These are phyloP conservation scores for Coriolopsis trogii DNA, from an alignment of 1,284 basidiomycete genomes.

Conservation along the genomic window DNA sequence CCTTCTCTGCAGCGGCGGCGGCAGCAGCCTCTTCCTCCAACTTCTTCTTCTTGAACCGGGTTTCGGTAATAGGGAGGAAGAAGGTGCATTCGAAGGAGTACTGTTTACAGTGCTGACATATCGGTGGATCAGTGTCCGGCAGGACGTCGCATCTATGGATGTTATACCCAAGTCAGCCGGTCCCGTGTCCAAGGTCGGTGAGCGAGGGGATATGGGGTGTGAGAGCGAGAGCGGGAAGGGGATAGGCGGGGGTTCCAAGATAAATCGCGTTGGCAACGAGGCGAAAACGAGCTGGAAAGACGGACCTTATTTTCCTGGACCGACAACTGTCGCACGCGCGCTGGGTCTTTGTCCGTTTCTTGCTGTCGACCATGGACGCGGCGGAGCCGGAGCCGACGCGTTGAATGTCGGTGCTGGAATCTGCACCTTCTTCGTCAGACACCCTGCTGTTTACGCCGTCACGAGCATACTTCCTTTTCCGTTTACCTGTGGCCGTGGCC, in stretches of 20 bases:
- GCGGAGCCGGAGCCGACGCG: constrained; percentile 31
- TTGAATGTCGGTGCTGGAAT: constrained; percentile 51
- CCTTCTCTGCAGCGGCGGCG: constrained; percentile 32
- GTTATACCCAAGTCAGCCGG: constrained; percentile 31
- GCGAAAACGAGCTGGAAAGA: constrained; percentile 22
- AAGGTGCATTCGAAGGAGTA: constrained; percentile 94
- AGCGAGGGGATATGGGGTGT: constrained; percentile 8
- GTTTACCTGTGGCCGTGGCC: constrained; percentile 48
- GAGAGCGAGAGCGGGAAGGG: constrained; percentile 12
- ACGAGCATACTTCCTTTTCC: constrained; percentile 62
- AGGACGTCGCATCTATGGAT: constrained; percentile 75
- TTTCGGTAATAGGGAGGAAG: constrained; percentile 97
- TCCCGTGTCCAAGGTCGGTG: constrained; percentile 20
- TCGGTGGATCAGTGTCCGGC: constrained; percentile 69
- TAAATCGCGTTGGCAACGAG: constrained; percentile 31
- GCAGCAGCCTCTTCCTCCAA: constrained; percentile 64
- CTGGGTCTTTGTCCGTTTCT: constrained; percentile 90
- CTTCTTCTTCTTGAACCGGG: constrained; percentile 96
- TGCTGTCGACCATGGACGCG: constrained; percentile 50
- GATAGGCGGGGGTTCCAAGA: constrained; percentile 11
- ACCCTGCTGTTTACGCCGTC: constrained; percentile 45
- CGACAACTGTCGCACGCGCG: constrained; percentile 92
- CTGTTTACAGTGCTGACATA: constrained; percentile 88
- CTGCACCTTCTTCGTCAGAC: constrained; percentile 61
- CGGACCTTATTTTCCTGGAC: constrained; percentile 87